Evolutionary conservation across 2,329 filamentous ascomycete genomes (phyloP), one percentile per base, ranked within the genome.

Genomic region (Colletotrichum viniferum): DNA sequence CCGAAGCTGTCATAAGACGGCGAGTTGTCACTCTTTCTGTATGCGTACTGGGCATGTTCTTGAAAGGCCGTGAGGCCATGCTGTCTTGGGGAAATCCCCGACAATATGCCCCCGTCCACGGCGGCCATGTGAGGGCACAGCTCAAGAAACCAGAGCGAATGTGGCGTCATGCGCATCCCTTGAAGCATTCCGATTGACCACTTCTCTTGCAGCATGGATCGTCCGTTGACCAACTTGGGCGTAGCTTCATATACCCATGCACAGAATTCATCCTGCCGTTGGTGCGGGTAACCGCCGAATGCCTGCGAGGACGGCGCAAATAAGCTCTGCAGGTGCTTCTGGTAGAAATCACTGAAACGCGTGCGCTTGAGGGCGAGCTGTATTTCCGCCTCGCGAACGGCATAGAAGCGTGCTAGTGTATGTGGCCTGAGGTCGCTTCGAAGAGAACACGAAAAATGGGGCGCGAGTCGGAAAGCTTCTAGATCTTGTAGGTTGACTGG

Each of bases 351-450:
- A 52, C 43, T n/a, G 43, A 52, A 52, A 52, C 43, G 43, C n/a
- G 43, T 52, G 43, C 18, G 43, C 2, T 52, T 52, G 18, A 52
- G n/a, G n/a, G 43, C 43, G 1, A 52, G 43, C n/a, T 52, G 43
- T 52, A 52, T 52, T 21, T 52, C 10, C n/a, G n/a, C 43, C 4
- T 52, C n/a, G 5, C 43, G 43, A 21, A 21, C 43, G 43, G n/a
- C 43, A 52, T 21, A 52, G 10, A 21, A 52, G 18, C n/a, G 4
- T 1, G 10, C 43, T 52, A 21, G n/a, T 52, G 6, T n/a, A 52
- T 12, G 1, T 21, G 1, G n/a, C 10, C n/a, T 7, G n/a, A 12
- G 43, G 10, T n/a, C 43, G n/a, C 10, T 52, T 52, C 0, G 18
- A 52, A 21, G 10, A n/a, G 4, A 6, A 52, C 43, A 52, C 1